Evolutionary conservation across 257 asterid species (phyloP).

Genomic region (Primulina eburnea): DNA sequence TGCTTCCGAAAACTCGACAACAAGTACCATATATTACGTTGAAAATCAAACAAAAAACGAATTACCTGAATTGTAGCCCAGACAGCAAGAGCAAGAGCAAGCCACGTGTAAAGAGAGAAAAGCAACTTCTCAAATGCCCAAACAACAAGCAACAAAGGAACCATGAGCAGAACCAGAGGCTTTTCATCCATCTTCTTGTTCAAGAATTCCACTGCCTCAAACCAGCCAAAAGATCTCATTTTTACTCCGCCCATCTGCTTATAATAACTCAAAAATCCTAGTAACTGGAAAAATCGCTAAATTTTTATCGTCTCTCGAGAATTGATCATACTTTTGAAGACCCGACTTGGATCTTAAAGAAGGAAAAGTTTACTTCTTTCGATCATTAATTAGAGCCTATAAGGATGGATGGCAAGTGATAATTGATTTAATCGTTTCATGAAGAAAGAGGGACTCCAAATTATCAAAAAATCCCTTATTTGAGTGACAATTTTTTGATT

Average conservation of each 20-base stretch:
- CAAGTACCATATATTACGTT: background rate
- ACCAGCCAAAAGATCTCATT: slow-evolving; percentile 46
- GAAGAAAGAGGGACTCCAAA: background rate
- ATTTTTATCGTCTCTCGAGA: slow-evolving; percentile 9
- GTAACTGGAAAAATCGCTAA: background rate
- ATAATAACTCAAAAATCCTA: background rate
- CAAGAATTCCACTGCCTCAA: slow-evolving; percentile 48
- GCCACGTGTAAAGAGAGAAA: slow-evolving; percentile 82
- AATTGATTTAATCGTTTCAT: background rate
- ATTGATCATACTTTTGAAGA: slow-evolving; percentile 9
- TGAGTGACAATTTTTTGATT: too few species aligned
- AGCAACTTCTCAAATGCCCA: slow-evolving; percentile 92
- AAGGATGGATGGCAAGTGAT: background rate
- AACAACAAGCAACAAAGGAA: slow-evolving; percentile 55
- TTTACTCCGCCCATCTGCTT: slow-evolving; percentile 54
- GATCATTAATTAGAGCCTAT: slow-evolving; percentile 7
- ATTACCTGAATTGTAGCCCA: slow-evolving; percentile 86
- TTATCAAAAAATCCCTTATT: too few species aligned
- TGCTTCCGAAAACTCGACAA: background rate
- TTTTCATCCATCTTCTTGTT: slow-evolving; percentile 56
- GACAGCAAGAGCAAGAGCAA: slow-evolving; percentile 73
- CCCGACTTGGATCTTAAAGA: too few species aligned
- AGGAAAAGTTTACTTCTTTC: too few species aligned
- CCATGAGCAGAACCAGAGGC: slow-evolving; percentile 58
- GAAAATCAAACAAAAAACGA: slow-evolving; percentile 4